Conservation (phyloP, 2,329 filamentous ascomycete genomes). For the Botrytis sinoallii region DNA sequence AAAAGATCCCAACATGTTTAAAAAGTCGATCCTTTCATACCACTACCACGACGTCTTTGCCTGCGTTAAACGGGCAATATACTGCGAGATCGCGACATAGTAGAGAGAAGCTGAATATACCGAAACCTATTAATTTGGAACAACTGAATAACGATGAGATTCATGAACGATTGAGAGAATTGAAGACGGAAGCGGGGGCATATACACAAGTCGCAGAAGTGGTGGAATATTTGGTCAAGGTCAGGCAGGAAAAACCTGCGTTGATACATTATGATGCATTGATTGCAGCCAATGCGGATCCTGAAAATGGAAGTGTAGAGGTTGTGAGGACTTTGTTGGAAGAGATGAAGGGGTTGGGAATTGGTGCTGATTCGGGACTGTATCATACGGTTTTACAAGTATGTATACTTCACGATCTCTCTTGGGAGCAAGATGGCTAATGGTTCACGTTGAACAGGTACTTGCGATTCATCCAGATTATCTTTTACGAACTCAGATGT, state of each 20-base stretch:
- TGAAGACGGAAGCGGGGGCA: constrained; percentile 40
- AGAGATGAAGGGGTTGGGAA: constrained; percentile 63
- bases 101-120: not conserved
- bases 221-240: constrained; percentile 56
- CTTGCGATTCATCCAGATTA: constrained; percentile 86
- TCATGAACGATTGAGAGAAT: constrained; percentile 47
- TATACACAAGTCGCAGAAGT: constrained; percentile 44
- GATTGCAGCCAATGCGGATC: constrained; percentile 67
- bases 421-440: constrained; percentile 4
- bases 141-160: constrained; percentile 35
- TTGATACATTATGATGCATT: constrained; percentile 68
- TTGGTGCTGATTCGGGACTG: constrained; percentile 62
- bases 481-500: constrained; percentile 64
- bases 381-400: constrained; percentile 73
- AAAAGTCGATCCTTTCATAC: constrained; percentile 7
- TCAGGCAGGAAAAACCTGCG: constrained; percentile 54
- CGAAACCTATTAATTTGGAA: not conserved
- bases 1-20: constrained; percentile 3
- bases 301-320: constrained; percentile 61
- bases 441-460: constrained; percentile 44
- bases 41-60: not conserved
- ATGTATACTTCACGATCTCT: constrained; percentile 25
- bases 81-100: not conserved
- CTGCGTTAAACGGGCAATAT: not conserved
- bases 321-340: constrained; percentile 61